Conservation (phyloP, 1,284 basidiomycete species). For the Ceratobasidium sp. region DNA sequence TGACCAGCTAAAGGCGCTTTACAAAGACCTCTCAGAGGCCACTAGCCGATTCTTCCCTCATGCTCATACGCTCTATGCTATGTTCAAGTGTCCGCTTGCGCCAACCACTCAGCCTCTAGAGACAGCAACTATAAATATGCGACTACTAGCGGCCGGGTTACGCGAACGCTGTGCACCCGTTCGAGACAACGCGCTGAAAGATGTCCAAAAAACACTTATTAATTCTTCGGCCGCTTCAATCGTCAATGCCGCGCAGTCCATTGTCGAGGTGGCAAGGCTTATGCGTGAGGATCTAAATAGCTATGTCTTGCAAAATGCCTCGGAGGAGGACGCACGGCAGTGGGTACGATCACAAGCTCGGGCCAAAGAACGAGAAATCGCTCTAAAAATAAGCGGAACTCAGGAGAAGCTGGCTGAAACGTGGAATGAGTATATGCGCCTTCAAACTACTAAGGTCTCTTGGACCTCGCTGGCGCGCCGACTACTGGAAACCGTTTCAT, state of each 20-base stretch:
- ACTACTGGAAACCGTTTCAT: conserved; percentile 16
- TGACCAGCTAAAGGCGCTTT: conserved; percentile 22
- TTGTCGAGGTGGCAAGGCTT: background rate
- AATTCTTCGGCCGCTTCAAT: background rate
- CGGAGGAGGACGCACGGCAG: conserved; percentile 5
- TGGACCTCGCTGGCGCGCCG: background rate
- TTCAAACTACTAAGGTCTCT: background rate
- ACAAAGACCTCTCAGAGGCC: conserved; percentile 13
- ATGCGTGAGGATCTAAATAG: conserved; percentile 23
- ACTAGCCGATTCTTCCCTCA: conserved; percentile 25
- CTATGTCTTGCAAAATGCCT: conserved; percentile 17
- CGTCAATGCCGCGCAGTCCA: background rate
- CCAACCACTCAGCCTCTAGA: conserved; percentile 11
- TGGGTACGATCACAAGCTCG: conserved; percentile 15
- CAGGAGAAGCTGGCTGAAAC: conserved; percentile 4
- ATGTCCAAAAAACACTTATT: background rate
- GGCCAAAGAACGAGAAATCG: conserved; percentile 10
- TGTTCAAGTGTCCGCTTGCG: conserved; percentile 15
- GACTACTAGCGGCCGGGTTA: background rate
- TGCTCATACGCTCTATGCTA: background rate
- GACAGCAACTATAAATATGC: background rate
- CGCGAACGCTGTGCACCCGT: conserved; percentile 20
- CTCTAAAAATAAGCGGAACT: background rate
- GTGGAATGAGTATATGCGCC: conserved; percentile 3
- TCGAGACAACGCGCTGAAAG: conserved; percentile 4